These are phyloP conservation scores for Camelina neglecta DNA, from an alignment of 345 rosid genomes.

Conservation along the genomic window DNA sequence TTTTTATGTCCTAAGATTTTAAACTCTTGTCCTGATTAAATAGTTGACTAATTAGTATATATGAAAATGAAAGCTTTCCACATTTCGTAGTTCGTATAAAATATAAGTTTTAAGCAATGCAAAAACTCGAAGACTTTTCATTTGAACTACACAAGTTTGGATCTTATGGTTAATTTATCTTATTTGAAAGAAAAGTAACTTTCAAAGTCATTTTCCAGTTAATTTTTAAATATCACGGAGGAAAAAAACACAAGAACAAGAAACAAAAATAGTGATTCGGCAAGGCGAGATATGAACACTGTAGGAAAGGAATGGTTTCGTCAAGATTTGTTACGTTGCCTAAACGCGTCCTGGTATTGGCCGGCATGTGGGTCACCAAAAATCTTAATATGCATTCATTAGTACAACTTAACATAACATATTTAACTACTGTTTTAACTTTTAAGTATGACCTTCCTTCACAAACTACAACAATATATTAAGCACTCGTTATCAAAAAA, in stretches of 20 bases:
- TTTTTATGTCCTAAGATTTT: neutral
- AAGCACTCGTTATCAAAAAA: too few species aligned
- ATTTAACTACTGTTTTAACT: neutral
- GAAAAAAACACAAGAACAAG: too few species aligned
- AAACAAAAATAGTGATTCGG: neutral
- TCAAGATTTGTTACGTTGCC: constrained; percentile 9
- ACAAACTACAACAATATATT: too few species aligned
- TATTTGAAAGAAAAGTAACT: constrained; percentile 1
- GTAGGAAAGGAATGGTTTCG: constrained; percentile 8
- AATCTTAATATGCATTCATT: neutral
- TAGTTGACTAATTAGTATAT: neutral
- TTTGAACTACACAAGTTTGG: neutral
- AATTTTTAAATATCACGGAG: neutral
- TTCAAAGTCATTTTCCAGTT: neutral
- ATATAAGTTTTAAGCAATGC: neutral
- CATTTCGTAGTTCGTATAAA: neutral
- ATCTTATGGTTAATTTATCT: neutral
- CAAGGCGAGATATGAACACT: constrained; percentile 3
- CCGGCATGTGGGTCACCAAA: constrained; percentile 11
- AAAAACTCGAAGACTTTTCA: neutral
- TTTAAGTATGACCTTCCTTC: neutral
- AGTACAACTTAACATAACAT: neutral
- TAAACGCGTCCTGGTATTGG: neutral
- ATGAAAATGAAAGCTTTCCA: neutral
- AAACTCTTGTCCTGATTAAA: neutral